These are phyloP conservation scores for Nicotiana tomentosiformis DNA, from an alignment of 257 asterid species.

Conservation along the genomic window DNA sequence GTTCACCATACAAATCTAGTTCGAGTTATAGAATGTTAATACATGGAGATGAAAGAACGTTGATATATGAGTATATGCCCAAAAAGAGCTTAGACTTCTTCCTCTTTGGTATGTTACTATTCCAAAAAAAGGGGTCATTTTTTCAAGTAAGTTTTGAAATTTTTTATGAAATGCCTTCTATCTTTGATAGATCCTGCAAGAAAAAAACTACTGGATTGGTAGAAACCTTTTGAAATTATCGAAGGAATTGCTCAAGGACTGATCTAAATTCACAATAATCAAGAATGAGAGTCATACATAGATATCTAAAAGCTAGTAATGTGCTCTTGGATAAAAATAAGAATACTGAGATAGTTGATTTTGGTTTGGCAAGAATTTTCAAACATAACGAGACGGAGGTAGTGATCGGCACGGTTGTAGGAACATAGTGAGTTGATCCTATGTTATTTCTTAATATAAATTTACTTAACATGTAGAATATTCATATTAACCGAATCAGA, in stretches of 20 bases:
- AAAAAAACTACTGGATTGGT: conserved; percentile 22
- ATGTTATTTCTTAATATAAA: background rate
- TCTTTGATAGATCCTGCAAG: conserved; percentile 15
- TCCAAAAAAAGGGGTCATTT: background rate
- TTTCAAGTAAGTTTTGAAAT: background rate
- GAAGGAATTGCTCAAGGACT: conserved; percentile 51
- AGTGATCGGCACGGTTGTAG: conserved; percentile 40
- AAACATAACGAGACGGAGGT: conserved; percentile 34
- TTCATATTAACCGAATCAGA: no score
- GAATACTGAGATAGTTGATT: conserved; percentile 59
- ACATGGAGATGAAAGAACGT: conserved; percentile 49
- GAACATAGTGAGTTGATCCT: conserved; percentile 42
- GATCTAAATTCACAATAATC: conserved; percentile 53
- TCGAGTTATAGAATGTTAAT: conserved; percentile 42
- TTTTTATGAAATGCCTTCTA: background rate
- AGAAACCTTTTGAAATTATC: conserved; percentile 22
- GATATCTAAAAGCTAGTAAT: conserved; percentile 54
- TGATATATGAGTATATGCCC: conserved; percentile 54
- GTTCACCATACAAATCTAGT: conserved; percentile 64
- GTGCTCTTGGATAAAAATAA: conserved; percentile 47
- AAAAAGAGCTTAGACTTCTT: conserved; percentile 32
- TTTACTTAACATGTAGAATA: background rate
- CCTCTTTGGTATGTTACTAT: conserved; percentile 36
- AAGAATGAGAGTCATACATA: conserved; percentile 40
- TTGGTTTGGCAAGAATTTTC: conserved; percentile 57